A percentile compares a stretch with the other conserved stretches of the same genome.
phyloP scores from a whole-genome alignment of 441 rosid genomes.

The Gossypium schwendimanii region DNA sequence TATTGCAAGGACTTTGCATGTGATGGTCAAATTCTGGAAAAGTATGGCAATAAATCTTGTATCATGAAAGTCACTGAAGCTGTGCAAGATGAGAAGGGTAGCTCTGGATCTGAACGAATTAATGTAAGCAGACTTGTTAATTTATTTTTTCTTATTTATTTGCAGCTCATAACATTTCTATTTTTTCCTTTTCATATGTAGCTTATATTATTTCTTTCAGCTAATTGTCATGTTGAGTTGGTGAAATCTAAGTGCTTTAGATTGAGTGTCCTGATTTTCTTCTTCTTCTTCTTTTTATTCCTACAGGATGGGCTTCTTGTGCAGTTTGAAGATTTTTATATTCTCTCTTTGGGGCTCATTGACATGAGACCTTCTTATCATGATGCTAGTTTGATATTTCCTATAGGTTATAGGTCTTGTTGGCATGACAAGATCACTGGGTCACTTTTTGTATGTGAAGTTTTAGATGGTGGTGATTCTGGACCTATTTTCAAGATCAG shows the following conservation, averaged over 20 bases:
- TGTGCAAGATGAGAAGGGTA: slow-evolving; percentile 31
- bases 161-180: slow-evolving; percentile 9
- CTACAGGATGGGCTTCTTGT: slow-evolving; percentile 79
- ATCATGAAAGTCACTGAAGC: slow-evolving; percentile 34
- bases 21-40: slow-evolving; percentile 32
- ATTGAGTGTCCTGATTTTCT: neutral
- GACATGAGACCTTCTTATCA: slow-evolving; percentile 88
- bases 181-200: neutral
- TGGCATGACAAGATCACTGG: slow-evolving; percentile 98
- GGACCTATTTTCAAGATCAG: slow-evolving; percentile 87
- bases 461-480: slow-evolving; percentile 75
- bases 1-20: slow-evolving; percentile 35
- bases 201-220: slow-evolving; percentile 13
- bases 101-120: slow-evolving; percentile 31
- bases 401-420: slow-evolving; percentile 84
- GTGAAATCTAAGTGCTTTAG: neutral
- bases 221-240: neutral
- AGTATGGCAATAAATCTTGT: slow-evolving; percentile 28
- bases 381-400: slow-evolving; percentile 54
- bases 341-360: slow-evolving; percentile 76
- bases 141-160: neutral
- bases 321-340: slow-evolving; percentile 88
- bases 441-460: slow-evolving; percentile 76
- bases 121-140: slow-evolving; percentile 42
- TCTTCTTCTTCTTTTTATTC: slow-evolving; percentile 18